Base-by-base conservation (phyloP, 1,139 yeast species). In the Geotrichum citri-aurantii region DNA sequence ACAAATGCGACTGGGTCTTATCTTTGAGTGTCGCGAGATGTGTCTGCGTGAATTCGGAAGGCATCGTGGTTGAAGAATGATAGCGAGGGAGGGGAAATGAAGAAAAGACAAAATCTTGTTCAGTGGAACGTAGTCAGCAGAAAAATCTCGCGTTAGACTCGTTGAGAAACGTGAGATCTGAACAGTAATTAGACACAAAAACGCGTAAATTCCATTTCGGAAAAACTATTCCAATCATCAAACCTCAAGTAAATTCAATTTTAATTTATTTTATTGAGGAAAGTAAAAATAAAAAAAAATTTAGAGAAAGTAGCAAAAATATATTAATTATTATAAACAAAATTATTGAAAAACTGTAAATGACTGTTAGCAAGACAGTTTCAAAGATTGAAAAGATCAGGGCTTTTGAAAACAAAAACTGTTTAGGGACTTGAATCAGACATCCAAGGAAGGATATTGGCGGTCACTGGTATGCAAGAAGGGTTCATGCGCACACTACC, bases 381-480 rank as follows among this genome's bases (percentile, higher is more conserved):
- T 31, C 12, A 6, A 4, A n/a, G n/a, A n/a, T n/a, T 10, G 14
- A 37, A 37, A 12, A 37, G 2, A n/a, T 3, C 14, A 37, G 17
- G n/a, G n/a, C n/a, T n/a, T 37, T 37, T 37, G 17, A 5, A 14
- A 37, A 37, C 42, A 37, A 37, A 12, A 37, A 37, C 42, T 54
- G 51, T 31, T 48, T 27, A 23, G 33, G 17, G 44, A 50, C 37
- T 17, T 54, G 50, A 56, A 76, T 77, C 82, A 79, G 87, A 83
- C 87, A 83, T 83, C 87, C 87, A 81, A 81, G 86, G 86, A 83
- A 83, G 87, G 75, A 73, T 73, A 79, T 65, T 64, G 65, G 67
- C 92, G 91, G 92, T 85, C 91, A 86, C 90, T 77, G 89, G 76
- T 84, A 82, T 81, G 84, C 88, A 73, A 79, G 79, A 83, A 79